Evolutionary conservation across 768 basidiomycete species (phyloP).

Genomic region (Phylloporus sp.): DNA sequence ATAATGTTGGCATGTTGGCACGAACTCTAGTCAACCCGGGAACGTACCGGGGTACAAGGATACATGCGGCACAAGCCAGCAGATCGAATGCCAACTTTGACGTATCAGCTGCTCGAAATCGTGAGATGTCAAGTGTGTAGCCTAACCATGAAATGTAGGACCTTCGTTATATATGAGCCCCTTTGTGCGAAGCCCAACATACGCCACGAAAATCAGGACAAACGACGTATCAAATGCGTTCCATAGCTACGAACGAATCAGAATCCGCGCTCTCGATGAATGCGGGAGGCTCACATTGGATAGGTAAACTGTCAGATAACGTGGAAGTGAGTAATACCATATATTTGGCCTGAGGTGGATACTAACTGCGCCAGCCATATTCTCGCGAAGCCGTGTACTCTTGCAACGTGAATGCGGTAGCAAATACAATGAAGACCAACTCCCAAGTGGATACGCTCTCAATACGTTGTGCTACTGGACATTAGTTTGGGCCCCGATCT

Average conservation of each 20-base stretch:
- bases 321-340: background rate
- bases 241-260: conserved; percentile 59
- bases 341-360: background rate
- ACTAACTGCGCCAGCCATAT: conserved; percentile 82
- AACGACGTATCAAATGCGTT: conserved; percentile 83
- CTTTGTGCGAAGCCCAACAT: conserved; percentile 57
- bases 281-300: conserved; percentile 57
- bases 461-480: conserved; percentile 49
- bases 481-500: conserved; percentile 1
- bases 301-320: conserved; percentile 55
- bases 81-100: conserved; percentile 74
- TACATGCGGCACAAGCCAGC: conserved; percentile 78
- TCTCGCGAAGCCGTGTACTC: conserved; percentile 87
- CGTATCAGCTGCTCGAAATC: conserved; percentile 31
- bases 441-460: conserved; percentile 57
- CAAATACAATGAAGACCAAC: conserved; percentile 67
- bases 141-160: conserved; percentile 27
- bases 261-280: background rate
- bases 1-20: background rate
- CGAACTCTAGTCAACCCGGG: background rate
- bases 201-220: conserved; percentile 62
- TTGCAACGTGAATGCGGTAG: conserved; percentile 71
- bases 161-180: conserved; percentile 54
- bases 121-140: background rate
- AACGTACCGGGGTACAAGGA: conserved; percentile 72